A percentile compares a stretch with the other conserved stretches of the same genome.
phyloP scores from a whole-genome alignment of 441 rosid species.

The Omphalea diandra region DNA sequence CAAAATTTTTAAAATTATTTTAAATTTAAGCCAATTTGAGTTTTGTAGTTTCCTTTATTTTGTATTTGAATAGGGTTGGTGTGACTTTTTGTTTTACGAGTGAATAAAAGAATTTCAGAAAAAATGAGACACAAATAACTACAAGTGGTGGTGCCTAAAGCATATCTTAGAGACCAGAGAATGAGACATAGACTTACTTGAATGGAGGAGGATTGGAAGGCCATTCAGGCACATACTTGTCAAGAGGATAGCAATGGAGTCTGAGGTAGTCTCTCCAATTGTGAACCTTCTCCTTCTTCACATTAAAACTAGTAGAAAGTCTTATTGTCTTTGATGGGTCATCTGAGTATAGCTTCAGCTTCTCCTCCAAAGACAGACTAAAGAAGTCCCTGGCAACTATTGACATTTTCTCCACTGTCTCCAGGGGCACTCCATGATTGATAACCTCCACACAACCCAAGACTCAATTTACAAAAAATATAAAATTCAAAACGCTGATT shows the following conservation, averaged over 20 bases:
- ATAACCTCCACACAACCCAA: constrained; percentile 32
- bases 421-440: constrained; percentile 42
- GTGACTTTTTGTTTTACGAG: too few relatives aligned
- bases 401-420: constrained; percentile 31
- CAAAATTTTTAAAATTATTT: too few relatives aligned
- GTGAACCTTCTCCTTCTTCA: constrained; percentile 48
- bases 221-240: constrained; percentile 42
- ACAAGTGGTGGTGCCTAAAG: not conserved
- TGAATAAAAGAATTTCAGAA: too few relatives aligned
- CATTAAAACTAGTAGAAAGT: constrained; percentile 51
- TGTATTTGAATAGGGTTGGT: too few relatives aligned
- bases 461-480: too few relatives aligned
- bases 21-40: too few relatives aligned
- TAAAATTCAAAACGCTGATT: too few relatives aligned
- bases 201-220: constrained; percentile 53
- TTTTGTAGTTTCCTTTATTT: too few relatives aligned
- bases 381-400: constrained; percentile 39
- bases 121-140: too few relatives aligned
- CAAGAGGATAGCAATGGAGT: constrained; percentile 53
- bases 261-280: constrained; percentile 60
- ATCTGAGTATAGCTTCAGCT: constrained; percentile 52
- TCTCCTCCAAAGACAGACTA: constrained; percentile 46
- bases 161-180: not conserved
- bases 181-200: constrained; percentile 29
- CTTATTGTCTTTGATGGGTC: constrained; percentile 51